These are phyloP conservation scores for Erysimum cheiri DNA, from an alignment of 441 rosid genomes.

Conservation along the genomic window DNA sequence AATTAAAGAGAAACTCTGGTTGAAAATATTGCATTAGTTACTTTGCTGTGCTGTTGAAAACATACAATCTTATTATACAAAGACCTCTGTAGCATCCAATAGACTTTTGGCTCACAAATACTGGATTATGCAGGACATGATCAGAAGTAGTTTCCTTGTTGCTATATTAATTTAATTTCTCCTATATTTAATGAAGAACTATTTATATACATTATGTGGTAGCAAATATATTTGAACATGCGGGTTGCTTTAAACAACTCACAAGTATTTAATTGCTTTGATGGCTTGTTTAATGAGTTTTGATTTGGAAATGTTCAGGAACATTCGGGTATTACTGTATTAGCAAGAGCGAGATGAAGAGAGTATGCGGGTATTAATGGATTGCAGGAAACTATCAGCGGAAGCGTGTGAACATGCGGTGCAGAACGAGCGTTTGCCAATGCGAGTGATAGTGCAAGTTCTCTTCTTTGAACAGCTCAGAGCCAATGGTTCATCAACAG, in stretches of 20 bases:
- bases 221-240: conserved; percentile 24
- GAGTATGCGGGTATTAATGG: conserved; percentile 60
- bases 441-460: conserved; percentile 67
- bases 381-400: conserved; percentile 61
- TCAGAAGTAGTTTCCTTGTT: conserved; percentile 31
- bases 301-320: conserved; percentile 46
- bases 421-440: conserved; percentile 68
- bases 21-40: conserved; percentile 7
- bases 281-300: background rate
- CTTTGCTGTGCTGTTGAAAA: conserved; percentile 25
- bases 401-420: conserved; percentile 66
- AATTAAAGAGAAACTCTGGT: conserved; percentile 19
- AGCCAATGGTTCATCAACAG: conserved; percentile 55
- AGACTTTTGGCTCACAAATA: conserved; percentile 15
- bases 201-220: conserved; percentile 22
- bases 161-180: background rate
- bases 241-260: too few relatives aligned
- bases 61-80: conserved; percentile 6
- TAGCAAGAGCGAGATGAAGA: conserved; percentile 67
- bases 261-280: too few relatives aligned
- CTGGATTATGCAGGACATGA: conserved; percentile 4
- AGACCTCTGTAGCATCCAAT: conserved; percentile 14
- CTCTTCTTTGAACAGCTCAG: conserved; percentile 71
- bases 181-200: conserved; percentile 16
- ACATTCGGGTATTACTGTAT: conserved; percentile 53